Evolutionary conservation across 805 yeast genomes (phyloP).

Genomic region (Metschnikowia santaceciliae): DNA sequence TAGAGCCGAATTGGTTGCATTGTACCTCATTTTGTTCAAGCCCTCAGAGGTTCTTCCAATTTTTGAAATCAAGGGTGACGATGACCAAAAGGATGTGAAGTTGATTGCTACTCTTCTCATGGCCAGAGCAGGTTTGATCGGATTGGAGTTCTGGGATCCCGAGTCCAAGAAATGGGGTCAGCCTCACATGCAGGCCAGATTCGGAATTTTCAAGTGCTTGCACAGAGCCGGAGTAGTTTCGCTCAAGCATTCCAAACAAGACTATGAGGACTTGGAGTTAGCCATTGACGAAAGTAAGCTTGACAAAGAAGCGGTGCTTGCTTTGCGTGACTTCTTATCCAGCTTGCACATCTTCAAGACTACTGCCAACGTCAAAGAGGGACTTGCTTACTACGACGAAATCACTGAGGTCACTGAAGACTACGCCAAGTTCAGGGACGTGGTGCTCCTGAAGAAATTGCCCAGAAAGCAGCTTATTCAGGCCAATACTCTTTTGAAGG

Average conservation of each 20-base stretch:
- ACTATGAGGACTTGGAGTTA: constrained; percentile 57
- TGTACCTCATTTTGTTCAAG: constrained; percentile 68
- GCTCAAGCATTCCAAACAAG: constrained; percentile 45
- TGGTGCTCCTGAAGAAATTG: constrained; percentile 64
- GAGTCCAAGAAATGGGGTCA: constrained; percentile 83
- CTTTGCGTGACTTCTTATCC: constrained; percentile 65
- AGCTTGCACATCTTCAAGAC: constrained; percentile 78
- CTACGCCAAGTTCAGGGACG: constrained; percentile 60
- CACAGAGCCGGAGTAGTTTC: constrained; percentile 63
- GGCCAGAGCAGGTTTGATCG: constrained; percentile 85
- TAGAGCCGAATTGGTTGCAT: constrained; percentile 87
- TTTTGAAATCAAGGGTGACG: constrained; percentile 58
- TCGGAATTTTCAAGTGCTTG: constrained; percentile 74
- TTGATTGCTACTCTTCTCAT: constrained; percentile 70
- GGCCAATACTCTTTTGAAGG: constrained; percentile 59
- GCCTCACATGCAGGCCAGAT: constrained; percentile 92
- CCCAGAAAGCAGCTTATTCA: constrained; percentile 86
- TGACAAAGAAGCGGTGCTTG: constrained; percentile 63
- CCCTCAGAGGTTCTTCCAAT: constrained; percentile 58
- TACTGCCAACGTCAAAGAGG: constrained; percentile 66
- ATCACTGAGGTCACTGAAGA: constrained; percentile 67
- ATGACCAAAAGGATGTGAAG: constrained; percentile 61
- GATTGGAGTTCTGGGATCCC: constrained; percentile 87
- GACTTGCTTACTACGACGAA: constrained; percentile 58
- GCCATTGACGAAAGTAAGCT: constrained; percentile 60